These are phyloP conservation scores for Phoenix roebelenii DNA, from an alignment of 176 grass and related monocot genomes.

Conservation along the genomic window DNA sequence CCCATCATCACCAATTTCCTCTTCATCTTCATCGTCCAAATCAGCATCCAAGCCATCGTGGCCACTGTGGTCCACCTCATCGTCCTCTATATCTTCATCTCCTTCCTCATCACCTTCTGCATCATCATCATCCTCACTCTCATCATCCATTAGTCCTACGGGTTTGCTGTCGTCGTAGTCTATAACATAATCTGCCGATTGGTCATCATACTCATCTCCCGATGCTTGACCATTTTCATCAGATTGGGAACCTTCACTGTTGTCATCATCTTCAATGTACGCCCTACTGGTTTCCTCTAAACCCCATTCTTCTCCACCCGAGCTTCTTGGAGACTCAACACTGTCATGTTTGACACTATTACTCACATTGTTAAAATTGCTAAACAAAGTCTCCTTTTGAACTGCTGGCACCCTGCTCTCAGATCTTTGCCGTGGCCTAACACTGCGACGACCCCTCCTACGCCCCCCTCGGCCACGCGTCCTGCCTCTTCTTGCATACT, in stretches of 20 bases:
- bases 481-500: conserved; percentile 45
- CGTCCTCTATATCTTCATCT: conserved; percentile 40
- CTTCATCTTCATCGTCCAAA: conserved; percentile 40
- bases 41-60: conserved; percentile 22
- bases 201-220: conserved; percentile 53
- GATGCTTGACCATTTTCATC: conserved; percentile 44
- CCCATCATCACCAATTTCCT: conserved; percentile 26
- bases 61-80: conserved; percentile 26
- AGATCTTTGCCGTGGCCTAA: conserved; percentile 56
- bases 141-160: conserved; percentile 34
- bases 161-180: conserved; percentile 28
- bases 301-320: conserved; percentile 61
- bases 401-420: conserved; percentile 38
- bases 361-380: conserved; percentile 70
- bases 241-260: conserved; percentile 31
- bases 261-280: conserved; percentile 42
- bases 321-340: conserved; percentile 48
- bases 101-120: conserved; percentile 36
- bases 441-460: conserved; percentile 60
- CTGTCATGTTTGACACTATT: conserved; percentile 26
- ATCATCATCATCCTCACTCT: conserved; percentile 30
- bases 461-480: conserved; percentile 30
- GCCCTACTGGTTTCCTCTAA: conserved; percentile 39
- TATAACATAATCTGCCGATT: conserved; percentile 31
- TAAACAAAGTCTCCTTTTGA: conserved; percentile 51